A percentile compares a stretch with the other conserved stretches of the same genome.
Conservation (phyloP, 2,329 filamentous ascomycete species). For the Sporothrix humicola region DNA sequence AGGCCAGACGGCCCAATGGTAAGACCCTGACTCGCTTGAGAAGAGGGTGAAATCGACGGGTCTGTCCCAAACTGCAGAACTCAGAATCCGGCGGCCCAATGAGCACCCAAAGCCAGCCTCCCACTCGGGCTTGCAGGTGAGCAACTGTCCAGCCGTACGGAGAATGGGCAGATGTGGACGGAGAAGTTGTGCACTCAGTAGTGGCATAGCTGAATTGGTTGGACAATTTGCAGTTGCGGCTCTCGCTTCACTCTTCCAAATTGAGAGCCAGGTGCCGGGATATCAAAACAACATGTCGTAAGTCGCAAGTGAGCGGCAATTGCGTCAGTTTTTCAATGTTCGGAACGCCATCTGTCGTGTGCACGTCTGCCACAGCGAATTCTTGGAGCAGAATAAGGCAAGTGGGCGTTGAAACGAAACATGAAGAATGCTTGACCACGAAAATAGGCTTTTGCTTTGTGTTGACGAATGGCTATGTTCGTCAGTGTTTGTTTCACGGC, state of each 20-base stretch:
- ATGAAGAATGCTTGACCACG: neutral
- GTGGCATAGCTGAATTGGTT: too few relatives aligned
- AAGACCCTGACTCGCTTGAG: slow-evolving; percentile 1
- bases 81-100: slow-evolving; percentile 24
- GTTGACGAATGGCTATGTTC: neutral
- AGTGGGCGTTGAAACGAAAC: neutral
- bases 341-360: slow-evolving; percentile 10
- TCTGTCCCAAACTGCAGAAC: slow-evolving; percentile 21
- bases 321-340: neutral
- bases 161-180: neutral
- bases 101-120: slow-evolving; percentile 13
- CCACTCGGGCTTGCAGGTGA: neutral
- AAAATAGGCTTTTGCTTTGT: neutral
- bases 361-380: neutral
- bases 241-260: neutral
- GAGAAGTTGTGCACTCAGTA: neutral
- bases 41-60: neutral
- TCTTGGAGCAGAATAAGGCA: neutral
- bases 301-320: neutral
- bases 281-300: neutral
- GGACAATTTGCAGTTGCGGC: neutral
- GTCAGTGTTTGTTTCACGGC: slow-evolving; percentile 11
- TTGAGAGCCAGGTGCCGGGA: neutral
- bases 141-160: slow-evolving; percentile 19
- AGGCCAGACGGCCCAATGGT: slow-evolving; percentile 15